phyloP scores from a whole-genome alignment of 78 protist species.

The Anaeramoeba flamelloides region DNA sequence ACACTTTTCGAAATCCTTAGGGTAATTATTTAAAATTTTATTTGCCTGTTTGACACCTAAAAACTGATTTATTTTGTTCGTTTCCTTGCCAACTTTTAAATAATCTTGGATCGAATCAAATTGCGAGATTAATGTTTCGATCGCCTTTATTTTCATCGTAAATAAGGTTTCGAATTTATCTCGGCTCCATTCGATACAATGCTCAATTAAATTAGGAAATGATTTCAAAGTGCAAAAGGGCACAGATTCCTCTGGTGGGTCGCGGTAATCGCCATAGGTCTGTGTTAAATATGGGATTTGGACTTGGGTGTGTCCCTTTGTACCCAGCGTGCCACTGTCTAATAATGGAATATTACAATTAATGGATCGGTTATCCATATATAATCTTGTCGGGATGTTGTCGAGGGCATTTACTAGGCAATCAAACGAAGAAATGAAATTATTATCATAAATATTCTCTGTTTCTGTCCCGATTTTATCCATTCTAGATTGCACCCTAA shows the following conservation, averaged over 20 bases:
- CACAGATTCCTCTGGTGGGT: conserved; percentile 83
- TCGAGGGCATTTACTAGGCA: conserved; percentile 33
- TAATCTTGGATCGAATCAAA: background rate
- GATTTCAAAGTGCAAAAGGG: conserved; percentile 88
- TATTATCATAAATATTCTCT: conserved; percentile 68
- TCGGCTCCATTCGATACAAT: conserved; percentile 90
- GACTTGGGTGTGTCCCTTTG: conserved; percentile 48
- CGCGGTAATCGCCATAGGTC: conserved; percentile 67
- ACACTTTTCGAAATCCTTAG: conserved; percentile 3
- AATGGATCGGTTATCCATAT: conserved; percentile 79
- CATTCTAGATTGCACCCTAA: background rate
- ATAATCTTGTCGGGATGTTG: conserved; percentile 65
- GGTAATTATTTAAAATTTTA: background rate
- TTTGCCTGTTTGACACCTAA: background rate
- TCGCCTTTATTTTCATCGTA: background rate
- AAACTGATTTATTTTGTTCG: background rate
- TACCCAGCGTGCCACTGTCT: conserved; percentile 92
- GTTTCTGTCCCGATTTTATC: conserved; percentile 69
- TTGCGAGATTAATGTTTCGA: background rate
- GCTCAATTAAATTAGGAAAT: conserved; percentile 82
- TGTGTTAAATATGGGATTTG: conserved; percentile 86
- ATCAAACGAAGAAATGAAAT: conserved; percentile 54
- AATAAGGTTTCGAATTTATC: conserved; percentile 64
- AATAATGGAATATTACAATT: conserved; percentile 64
- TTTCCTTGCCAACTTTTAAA: background rate